Base-by-base conservation (phyloP, 2,329 filamentous ascomycete species). In the Hymenoscyphus albidus region DNA sequence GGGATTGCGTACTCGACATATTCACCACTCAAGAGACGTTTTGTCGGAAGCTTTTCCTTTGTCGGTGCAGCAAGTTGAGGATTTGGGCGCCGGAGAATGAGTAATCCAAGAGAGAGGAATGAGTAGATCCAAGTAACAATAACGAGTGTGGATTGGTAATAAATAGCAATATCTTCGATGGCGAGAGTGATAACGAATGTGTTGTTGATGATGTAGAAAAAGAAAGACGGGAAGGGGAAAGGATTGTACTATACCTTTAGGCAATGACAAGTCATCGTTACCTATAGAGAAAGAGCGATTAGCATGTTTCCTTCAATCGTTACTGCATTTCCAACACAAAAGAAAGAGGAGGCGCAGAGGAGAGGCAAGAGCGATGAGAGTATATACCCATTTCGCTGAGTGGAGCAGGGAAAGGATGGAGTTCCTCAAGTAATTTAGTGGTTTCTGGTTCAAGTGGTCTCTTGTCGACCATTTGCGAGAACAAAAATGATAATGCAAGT, bases 231-330 rank as follows among this genome's bases (percentile, higher is more conserved):
- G 27, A 13, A 54, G 10, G 60, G 58, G 67, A 22, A 61, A 59
- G 32, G 27, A 22, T 16, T 35, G 40, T 5, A 58, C 18, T 27
- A 62, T 80, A 87, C 85, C 85, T 78, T 88, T 88, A 35, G 86
- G 86, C 22, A 88, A 79, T 58, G 85, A 88, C 69, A 88, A 75
- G 70, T 88, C 86, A 71, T 88, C 86, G 68, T 84, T 87, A 61
- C 78, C 85, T 88, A 66, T 35, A n/a, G 58, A 55, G 39, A 39
- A 58, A 59, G 62, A 35, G 18, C 55, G 44, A 51, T 51, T 22
- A 51, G 44, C 18, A 51, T 51, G 9, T 51, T 22, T 9, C 44
- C 5, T 48, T 2, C 5, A 3, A 51, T 10, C 18, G n/a, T 27
- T 22, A 35, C 16, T 31, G 3, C 16, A 10, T 48, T 7, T 38